Base-by-base conservation (phyloP, 2,329 filamentous ascomycete genomes). In the Trichothecium sympodiale region DNA sequence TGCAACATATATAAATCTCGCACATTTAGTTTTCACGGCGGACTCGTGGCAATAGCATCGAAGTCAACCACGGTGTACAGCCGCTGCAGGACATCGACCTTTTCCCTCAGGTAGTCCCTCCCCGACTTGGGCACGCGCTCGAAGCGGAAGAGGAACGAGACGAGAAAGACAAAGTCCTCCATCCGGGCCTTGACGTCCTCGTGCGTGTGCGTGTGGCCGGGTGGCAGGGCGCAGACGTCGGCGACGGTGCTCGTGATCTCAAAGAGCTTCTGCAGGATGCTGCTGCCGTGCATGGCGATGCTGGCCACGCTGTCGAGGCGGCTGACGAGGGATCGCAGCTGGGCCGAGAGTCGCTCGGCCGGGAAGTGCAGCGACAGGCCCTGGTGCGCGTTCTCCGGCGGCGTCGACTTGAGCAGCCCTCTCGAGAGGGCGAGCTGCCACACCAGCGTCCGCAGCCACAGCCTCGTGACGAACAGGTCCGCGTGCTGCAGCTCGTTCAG, bases 181-280 rank as follows among this genome's bases (percentile, higher is more conserved):
- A 74, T 64, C 13, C 67, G 57, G 4, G 62, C 55, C 25, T 23
- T 33, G 5, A 57, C 54, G 3, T 62, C 64, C 20, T 69, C 67
- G 5, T 63, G 51, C 6, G 44, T 47, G 37, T 53, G 34, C 17
- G 43, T 41, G 0, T 62, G 60, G 1, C 59, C 60, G 6, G 61
- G 57, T 0, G 67, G 65, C 12, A 74, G 54, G 31, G 69, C 66
- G 16, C 75, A 59, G 2, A 77, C 71, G 42, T 76, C 71, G 8
- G 71, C 69, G 31, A 76, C 69, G 2, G 70, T 74, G 46, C 70
- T 72, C 0, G 70, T 69, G 41, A 77, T 71, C 45, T 77, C 72
- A 37, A 77, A 73, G 4, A 77, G 56, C 47, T 77, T 77, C 41
- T 72, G 65, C 35, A 74, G 55, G 37, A 77, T 71, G 16, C 67